These are phyloP conservation scores for Penicillium aurantiogriseum DNA, from an alignment of 2,329 filamentous ascomycete genomes.

Conservation along the genomic window DNA sequence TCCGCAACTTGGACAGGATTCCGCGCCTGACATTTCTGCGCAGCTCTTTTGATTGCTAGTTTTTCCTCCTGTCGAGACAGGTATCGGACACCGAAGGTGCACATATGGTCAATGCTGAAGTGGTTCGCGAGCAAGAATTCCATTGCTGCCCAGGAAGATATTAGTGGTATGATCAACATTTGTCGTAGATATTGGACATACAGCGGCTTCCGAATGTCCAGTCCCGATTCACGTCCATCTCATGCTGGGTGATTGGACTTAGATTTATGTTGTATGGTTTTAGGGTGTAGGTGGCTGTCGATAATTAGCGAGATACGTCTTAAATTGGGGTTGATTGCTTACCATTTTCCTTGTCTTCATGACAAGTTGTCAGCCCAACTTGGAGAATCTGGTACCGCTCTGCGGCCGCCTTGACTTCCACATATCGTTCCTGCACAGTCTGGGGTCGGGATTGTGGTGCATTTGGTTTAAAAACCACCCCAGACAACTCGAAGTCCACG, in stretches of 20 bases:
- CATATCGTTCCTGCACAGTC: conserved; percentile 60
- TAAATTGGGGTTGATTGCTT: conserved; percentile 15
- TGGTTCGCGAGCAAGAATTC: conserved; percentile 60
- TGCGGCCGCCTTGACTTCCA: conserved; percentile 59
- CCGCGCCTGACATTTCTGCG: conserved; percentile 41
- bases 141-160: conserved; percentile 44
- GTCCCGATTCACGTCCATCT: conserved; percentile 59
- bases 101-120: conserved; percentile 59
- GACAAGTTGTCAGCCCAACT: conserved; percentile 65
- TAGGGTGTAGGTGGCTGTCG: conserved; percentile 53
- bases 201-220: conserved; percentile 58
- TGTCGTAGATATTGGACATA: conserved; percentile 26
- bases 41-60: conserved; percentile 46
- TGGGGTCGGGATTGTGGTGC: conserved; percentile 43
- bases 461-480: conserved; percentile 51
- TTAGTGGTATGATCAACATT: neutral
- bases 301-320: conserved; percentile 35
- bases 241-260: conserved; percentile 54
- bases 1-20: conserved; percentile 41
- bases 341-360: conserved; percentile 50
- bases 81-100: conserved; percentile 59
- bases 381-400: conserved; percentile 65
- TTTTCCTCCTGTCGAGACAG: conserved; percentile 60
- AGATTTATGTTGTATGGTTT: conserved; percentile 66
- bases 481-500: conserved; percentile 66